These are phyloP conservation scores for Conticribra guillardii DNA, from an alignment of 108 stramenopile genomes.

Conservation along the genomic window DNA sequence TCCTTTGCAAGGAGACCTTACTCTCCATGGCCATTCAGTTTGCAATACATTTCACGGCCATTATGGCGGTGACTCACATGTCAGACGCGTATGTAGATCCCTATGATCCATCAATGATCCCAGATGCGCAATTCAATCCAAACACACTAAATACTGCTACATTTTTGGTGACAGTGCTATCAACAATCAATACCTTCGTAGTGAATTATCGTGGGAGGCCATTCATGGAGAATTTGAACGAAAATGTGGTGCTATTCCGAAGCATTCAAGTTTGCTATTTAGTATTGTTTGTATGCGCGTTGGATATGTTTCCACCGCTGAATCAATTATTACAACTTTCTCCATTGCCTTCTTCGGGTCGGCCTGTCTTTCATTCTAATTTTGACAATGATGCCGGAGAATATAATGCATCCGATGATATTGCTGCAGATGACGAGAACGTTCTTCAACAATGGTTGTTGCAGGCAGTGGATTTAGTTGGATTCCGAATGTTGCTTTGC, in stretches of 20 bases:
- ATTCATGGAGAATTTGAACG: constrained; percentile 84
- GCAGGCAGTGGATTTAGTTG: constrained; percentile 38
- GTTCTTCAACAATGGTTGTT: constrained; percentile 15
- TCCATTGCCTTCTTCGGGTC: constrained; percentile 55
- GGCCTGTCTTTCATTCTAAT: constrained; percentile 1
- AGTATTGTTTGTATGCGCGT: constrained; percentile 60
- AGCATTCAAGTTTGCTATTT: constrained; percentile 70
- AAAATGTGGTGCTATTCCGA: constrained; percentile 81
- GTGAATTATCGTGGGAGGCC: constrained; percentile 96
- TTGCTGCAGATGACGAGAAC: constrained; percentile 12
- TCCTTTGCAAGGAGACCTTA: constrained; percentile 78
- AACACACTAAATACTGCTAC: constrained; percentile 93
- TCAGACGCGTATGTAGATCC: constrained; percentile 78
- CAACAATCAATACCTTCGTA: constrained; percentile 94
- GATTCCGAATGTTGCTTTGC: constrained; percentile 59
- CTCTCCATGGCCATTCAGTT: constrained; percentile 89
- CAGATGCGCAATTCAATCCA: constrained; percentile 96
- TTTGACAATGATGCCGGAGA: background rate
- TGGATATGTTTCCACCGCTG: constrained; percentile 81
- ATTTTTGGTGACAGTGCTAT: constrained; percentile 83
- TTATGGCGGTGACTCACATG: constrained; percentile 64
- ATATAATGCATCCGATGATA: background rate
- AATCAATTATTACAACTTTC: constrained; percentile 84
- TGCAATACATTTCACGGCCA: constrained; percentile 73
- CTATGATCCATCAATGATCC: constrained; percentile 76